These are phyloP conservation scores for Paraphaeosphaeria sporulosa DNA, from an alignment of 2,329 filamentous ascomycete genomes.

Conservation along the genomic window DNA sequence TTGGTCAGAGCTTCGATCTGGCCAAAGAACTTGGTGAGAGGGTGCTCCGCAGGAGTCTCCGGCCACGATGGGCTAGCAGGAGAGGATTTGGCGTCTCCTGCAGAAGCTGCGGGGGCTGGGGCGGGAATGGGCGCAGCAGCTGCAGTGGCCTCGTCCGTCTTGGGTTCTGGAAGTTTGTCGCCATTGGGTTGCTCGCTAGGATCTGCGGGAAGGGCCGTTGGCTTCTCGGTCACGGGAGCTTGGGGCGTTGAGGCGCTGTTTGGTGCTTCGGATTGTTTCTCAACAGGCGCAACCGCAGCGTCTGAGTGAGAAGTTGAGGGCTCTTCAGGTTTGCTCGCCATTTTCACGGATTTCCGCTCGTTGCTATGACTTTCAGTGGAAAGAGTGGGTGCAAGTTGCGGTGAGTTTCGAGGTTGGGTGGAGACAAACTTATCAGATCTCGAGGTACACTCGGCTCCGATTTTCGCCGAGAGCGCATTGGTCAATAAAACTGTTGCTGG, in stretches of 20 bases:
- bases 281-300: constrained; percentile 12
- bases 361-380: background rate
- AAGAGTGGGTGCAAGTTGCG: background rate
- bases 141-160: constrained; percentile 20
- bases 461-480: background rate
- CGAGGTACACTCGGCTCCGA: constrained; percentile 4
- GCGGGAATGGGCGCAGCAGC: constrained; percentile 13
- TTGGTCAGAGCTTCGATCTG: constrained; percentile 66
- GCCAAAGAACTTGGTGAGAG: constrained; percentile 64
- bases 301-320: background rate
- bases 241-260: background rate
- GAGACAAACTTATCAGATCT: constrained; percentile 8
- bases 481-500: background rate
- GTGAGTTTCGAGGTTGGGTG: background rate
- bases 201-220: constrained; percentile 23
- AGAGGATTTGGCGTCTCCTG: constrained; percentile 13
- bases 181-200: constrained; percentile 29
- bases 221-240: constrained; percentile 22
- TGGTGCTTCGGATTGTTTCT: constrained; percentile 18
- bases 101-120: constrained; percentile 7
- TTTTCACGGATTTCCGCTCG: background rate
- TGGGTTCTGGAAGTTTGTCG: constrained; percentile 16
- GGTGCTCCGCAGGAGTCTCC: constrained; percentile 47
- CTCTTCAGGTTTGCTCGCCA: constrained; percentile 18
- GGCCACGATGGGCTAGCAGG: constrained; percentile 41